These are phyloP conservation scores for Aspergillus cejpii DNA, from an alignment of 2,329 filamentous ascomycete genomes.

Conservation along the genomic window DNA sequence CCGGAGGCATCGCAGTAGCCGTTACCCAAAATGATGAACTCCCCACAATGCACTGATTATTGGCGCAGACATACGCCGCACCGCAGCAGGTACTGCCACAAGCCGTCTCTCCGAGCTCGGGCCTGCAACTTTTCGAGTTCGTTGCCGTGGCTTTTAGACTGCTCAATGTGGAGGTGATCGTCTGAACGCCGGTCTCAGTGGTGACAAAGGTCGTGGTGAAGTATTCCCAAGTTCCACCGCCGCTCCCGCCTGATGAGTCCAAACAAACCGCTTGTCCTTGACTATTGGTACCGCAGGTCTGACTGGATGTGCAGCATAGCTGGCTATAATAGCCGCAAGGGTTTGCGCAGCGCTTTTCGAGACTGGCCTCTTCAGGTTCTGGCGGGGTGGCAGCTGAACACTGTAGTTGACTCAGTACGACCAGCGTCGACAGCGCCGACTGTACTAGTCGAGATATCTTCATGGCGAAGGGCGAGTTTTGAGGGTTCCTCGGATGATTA, in stretches of 20 bases:
- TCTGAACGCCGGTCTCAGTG: slow-evolving; percentile 49
- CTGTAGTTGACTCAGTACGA: slow-evolving; percentile 21
- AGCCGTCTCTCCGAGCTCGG: slow-evolving; percentile 38
- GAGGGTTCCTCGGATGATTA: neutral
- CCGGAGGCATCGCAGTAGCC: slow-evolving; percentile 35
- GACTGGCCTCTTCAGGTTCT: slow-evolving; percentile 15
- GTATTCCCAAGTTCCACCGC: slow-evolving; percentile 48
- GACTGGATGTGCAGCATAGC: slow-evolving; percentile 44
- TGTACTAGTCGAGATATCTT: slow-evolving; percentile 22
- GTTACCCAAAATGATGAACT: slow-evolving; percentile 38
- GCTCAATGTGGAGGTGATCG: slow-evolving; percentile 51
- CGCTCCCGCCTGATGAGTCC: slow-evolving; percentile 8
- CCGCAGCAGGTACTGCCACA: slow-evolving; percentile 44
- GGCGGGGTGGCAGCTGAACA: slow-evolving; percentile 29
- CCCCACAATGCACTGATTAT: slow-evolving; percentile 37
- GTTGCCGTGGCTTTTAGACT: slow-evolving; percentile 22
- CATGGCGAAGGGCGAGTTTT: slow-evolving; percentile 22
- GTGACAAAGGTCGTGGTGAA: slow-evolving; percentile 51
- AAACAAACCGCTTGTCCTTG: slow-evolving; percentile 46
- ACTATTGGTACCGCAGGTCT: slow-evolving; percentile 47
- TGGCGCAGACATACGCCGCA: slow-evolving; percentile 40
- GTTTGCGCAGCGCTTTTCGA: slow-evolving; percentile 41
- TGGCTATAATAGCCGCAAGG: slow-evolving; percentile 49
- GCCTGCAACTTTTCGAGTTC: slow-evolving; percentile 41
- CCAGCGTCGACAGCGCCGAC: slow-evolving; percentile 23